Conservation (phyloP, 371 early-diverging fungal species). For the Globomyces sp. region DNA sequence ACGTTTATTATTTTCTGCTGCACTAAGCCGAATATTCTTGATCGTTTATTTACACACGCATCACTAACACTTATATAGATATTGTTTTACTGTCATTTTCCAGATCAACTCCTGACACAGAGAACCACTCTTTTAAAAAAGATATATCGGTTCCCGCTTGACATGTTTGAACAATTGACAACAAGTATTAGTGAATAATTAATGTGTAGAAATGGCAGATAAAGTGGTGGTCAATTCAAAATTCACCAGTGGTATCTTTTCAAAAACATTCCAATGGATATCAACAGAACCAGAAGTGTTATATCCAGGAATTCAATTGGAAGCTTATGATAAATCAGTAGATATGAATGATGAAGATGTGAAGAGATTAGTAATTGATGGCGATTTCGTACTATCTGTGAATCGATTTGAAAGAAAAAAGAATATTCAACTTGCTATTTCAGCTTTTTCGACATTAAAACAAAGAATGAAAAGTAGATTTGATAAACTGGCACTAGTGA, state of each 20-base stretch:
- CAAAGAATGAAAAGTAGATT: slow-evolving; percentile 27
- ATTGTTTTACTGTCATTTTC: slow-evolving; percentile 96
- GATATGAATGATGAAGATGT: slow-evolving; percentile 57
- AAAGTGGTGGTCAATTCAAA: slow-evolving; percentile 85
- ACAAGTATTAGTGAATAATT: slow-evolving; percentile 58
- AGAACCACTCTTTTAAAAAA: slow-evolving; percentile 63
- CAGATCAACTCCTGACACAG: slow-evolving; percentile 75
- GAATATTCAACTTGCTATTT: slow-evolving; percentile 78
- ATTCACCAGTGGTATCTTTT: slow-evolving; percentile 82
- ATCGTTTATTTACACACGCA: slow-evolving; percentile 27
- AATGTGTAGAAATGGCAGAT: slow-evolving; percentile 72
- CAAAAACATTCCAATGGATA: slow-evolving; percentile 66
- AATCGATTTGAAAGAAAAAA: slow-evolving; percentile 97
- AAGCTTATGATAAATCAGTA: slow-evolving; percentile 63
- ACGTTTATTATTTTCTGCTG: slow-evolving; percentile 19
- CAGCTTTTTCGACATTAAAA: slow-evolving; percentile 63
- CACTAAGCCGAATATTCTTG: background rate
- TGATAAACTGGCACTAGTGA: slow-evolving; percentile 57
- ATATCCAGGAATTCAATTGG: slow-evolving; percentile 81
- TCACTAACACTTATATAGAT: slow-evolving; percentile 39
- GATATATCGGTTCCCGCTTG: slow-evolving; percentile 80
- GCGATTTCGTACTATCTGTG: slow-evolving; percentile 64
- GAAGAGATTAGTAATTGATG: slow-evolving; percentile 11
- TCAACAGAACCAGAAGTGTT: slow-evolving; percentile 64
- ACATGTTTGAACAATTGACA: slow-evolving; percentile 79